phyloP scores from a whole-genome alignment of 495 filamentous ascomycete genomes.

The Acidiella bohemica region DNA sequence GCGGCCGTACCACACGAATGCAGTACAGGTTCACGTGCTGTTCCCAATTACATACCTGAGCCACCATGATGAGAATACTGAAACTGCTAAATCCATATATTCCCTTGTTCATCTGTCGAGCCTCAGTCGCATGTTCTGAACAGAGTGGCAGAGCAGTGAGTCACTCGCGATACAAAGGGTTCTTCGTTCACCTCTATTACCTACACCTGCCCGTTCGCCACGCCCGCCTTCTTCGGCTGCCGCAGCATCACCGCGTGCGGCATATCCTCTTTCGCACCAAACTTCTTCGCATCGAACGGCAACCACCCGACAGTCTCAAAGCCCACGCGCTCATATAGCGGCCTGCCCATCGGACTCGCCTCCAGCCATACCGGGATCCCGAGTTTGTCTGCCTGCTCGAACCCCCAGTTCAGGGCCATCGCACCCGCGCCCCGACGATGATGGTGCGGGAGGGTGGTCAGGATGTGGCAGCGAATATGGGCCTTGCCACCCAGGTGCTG shows the following conservation, averaged over 20 bases:
- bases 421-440: constrained; percentile 17
- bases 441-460: constrained; percentile 13
- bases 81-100: too few relatives aligned
- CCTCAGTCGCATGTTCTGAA: too few relatives aligned
- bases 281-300: constrained; percentile 12
- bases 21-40: too few relatives aligned
- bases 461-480: constrained; percentile 10
- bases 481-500: constrained; percentile 8
- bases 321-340: constrained; percentile 15
- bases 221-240: constrained; percentile 3
- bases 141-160: too few relatives aligned
- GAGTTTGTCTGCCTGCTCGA: constrained; percentile 16
- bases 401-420: constrained; percentile 15
- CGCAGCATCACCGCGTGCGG: constrained; percentile 14
- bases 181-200: neutral
- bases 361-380: constrained; percentile 18
- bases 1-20: too few relatives aligned
- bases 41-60: too few relatives aligned
- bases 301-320: constrained; percentile 12
- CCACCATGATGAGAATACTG: too few relatives aligned
- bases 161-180: too few relatives aligned
- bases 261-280: constrained; percentile 7
- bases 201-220: neutral
- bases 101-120: too few relatives aligned
- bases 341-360: constrained; percentile 13